Evolutionary conservation across 805 yeast species (phyloP), one percentile per base, ranked within the genome.

Genomic region (Metschnikowia continentalis): DNA sequence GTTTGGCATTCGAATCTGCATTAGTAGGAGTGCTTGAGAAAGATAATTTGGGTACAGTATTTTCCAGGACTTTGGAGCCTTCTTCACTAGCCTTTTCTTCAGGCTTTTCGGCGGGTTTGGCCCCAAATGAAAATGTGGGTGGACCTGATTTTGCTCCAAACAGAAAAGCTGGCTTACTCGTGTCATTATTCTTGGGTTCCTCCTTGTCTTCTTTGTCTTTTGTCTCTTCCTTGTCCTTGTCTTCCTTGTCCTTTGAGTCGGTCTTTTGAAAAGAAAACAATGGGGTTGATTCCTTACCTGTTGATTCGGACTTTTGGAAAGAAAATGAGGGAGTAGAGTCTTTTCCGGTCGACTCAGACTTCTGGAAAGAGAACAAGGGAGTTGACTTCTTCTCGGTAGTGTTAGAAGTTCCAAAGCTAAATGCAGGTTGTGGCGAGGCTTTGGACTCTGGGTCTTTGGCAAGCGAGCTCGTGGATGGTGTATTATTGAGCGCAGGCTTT

Each of bases 51-150:
- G 45, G 36, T 20, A 14, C 26, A 30, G 37, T 6, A 19, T 19
- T n/a, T 3, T 22, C 32, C 32, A 13, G 6, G 23, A 11, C 17
- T 39, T 32, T 42, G 14, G 32, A 33, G 32, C 20, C 17, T 15
- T 20, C 37, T 13, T 11, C 32, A 6, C 32, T 20, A 4, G 43
- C 4, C 8, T 17, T 17, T 17, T 35, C 22, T 26, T 42, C 46
- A 15, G 46, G 11, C 8, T 33, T 22, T 7, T 22, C 26, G 11
- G 26, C 26, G 11, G 40, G 7, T 14, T 20, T 14, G 15, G 32
- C n/a, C 6, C 46, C 38, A 20, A 42, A 42, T 20, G 46, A 42
- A 33, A 42, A 33, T 35, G 33, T 20, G 37, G 46, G 46, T 14
- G 22, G 37, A 14, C 15, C 15, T 5, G 38, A 6, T 33, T 42